Conservation (phyloP, 1,139 yeast genomes). For the Saccharomycopsis hybrid region DNA sequence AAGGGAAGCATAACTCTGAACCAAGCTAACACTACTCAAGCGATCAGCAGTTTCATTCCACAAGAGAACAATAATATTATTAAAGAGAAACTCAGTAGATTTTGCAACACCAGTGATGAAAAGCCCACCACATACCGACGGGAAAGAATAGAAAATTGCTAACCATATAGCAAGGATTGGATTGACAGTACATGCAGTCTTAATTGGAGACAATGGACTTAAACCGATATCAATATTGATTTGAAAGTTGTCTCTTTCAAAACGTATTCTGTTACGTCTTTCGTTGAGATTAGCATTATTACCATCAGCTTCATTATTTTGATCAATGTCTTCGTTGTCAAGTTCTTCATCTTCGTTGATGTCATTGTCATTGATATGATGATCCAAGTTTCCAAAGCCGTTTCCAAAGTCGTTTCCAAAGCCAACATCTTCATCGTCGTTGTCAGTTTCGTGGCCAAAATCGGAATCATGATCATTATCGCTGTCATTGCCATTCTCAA, state of each 20-base stretch:
- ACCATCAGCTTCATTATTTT: not conserved
- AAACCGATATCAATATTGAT: constrained; percentile 5
- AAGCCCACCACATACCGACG: not conserved
- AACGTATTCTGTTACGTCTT: constrained; percentile 7
- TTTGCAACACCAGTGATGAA: not conserved
- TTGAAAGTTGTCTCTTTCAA: constrained; percentile 13
- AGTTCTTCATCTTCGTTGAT: constrained; percentile 21
- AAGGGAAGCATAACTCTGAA: too few relatives aligned
- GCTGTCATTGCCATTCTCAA: constrained; percentile 17
- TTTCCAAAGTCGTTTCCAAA: not conserved
- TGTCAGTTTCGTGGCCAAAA: constrained; percentile 12
- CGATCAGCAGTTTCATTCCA: too few relatives aligned
- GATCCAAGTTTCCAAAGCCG: too few relatives aligned
- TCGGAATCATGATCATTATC: constrained; percentile 21
- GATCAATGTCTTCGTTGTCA: constrained; percentile 21
- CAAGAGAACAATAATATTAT: not conserved
- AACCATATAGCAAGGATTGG: constrained; percentile 4
- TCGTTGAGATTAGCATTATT: too few relatives aligned
- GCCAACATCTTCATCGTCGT: constrained; percentile 19
- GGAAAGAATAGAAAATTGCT: constrained; percentile 23
- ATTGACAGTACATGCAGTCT: constrained; percentile 36
- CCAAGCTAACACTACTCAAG: too few relatives aligned
- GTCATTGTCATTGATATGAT: constrained; percentile 19
- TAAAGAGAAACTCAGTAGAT: not conserved
- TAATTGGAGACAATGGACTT: constrained; percentile 2